phyloP scores from a whole-genome alignment of 257 asterid species.

The Solanum ahanhuiri region DNA sequence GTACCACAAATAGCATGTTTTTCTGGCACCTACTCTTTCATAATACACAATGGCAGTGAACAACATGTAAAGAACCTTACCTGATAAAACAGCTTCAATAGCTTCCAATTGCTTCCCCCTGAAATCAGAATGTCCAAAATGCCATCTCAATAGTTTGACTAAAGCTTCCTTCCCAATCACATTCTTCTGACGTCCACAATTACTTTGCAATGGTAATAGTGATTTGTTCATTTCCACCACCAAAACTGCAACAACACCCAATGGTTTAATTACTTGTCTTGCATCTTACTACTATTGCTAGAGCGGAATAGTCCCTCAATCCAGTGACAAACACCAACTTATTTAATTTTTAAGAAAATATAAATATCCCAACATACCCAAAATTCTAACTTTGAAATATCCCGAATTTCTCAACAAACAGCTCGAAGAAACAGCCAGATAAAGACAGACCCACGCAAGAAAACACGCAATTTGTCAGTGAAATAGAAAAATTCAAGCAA shows the following conservation, averaged over 20 bases:
- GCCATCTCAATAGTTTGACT: slow-evolving; percentile 91
- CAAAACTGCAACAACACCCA: background rate
- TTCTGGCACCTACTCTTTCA: background rate
- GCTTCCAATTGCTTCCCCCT: slow-evolving; percentile 90
- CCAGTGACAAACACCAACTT: background rate
- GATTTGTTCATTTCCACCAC: slow-evolving; percentile 55
- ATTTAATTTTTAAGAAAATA: background rate
- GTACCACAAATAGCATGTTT: background rate
- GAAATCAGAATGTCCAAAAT: slow-evolving; percentile 83
- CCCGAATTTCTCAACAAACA: background rate
- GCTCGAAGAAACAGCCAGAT: background rate
- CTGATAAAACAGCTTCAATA: slow-evolving; percentile 91
- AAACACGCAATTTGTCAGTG: background rate
- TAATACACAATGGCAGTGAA: background rate
- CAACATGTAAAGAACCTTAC: slow-evolving; percentile 18
- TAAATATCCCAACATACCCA: background rate
- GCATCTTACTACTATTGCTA: background rate
- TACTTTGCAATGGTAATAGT: slow-evolving; percentile 49
- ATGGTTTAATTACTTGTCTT: background rate
- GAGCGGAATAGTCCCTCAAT: background rate
- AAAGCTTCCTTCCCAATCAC: slow-evolving; percentile 62
- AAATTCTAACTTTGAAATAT: background rate
- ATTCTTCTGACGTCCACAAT: slow-evolving; percentile 44
- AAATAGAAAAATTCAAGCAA: background rate
- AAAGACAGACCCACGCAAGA: background rate